A percentile compares a stretch with the other conserved stretches of the same genome.
phyloP scores from a whole-genome alignment of 2,329 filamentous ascomycete species.

The Fusarium compactum region DNA sequence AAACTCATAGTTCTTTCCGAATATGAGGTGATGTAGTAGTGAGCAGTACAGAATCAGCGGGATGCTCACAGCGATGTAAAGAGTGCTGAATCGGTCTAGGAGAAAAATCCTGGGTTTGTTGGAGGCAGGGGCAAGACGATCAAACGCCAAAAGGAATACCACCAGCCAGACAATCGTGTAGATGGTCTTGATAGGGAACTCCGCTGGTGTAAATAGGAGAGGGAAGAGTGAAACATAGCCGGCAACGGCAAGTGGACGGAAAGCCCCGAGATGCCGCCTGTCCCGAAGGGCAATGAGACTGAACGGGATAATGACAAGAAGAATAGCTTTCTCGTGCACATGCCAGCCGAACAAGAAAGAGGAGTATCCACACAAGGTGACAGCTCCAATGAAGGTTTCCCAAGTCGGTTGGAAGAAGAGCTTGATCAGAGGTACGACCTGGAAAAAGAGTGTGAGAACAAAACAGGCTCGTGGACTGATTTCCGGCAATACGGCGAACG shows the following conservation, averaged over 20 bases:
- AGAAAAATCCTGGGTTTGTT: conserved; percentile 85
- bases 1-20: conserved; percentile 87
- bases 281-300: conserved; percentile 91
- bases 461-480: conserved; percentile 86
- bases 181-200: conserved; percentile 93
- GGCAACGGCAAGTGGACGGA: conserved; percentile 89
- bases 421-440: conserved; percentile 82
- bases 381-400: conserved; percentile 88
- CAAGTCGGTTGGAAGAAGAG: conserved; percentile 85
- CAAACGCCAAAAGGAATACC: conserved; percentile 86
- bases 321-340: conserved; percentile 96
- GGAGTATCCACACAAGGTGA: conserved; percentile 94
- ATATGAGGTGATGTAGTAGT: conserved; percentile 83
- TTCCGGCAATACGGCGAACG: conserved; percentile 92
- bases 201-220: conserved; percentile 88
- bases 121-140: conserved; percentile 86
- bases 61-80: conserved; percentile 91
- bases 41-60: conserved; percentile 92
- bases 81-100: conserved; percentile 87
- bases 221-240: conserved; percentile 97
- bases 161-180: conserved; percentile 96
- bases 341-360: conserved; percentile 99
- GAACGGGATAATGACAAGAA: conserved; percentile 95
- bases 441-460: conserved; percentile 82
- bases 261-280: conserved; percentile 89